These are phyloP conservation scores for Arabidopsis thaliana DNA, from an alignment of 345 rosid species.

Conservation along the genomic window TAIR10.1 NC_003070.9:26229001-26229500, in stretches of 20 bases:
- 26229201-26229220: conserved; percentile 19
- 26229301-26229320: conserved; percentile 30
- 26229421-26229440: conserved; percentile 15
- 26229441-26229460: conserved; percentile 19
- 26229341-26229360: conserved; percentile 8
- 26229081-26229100: neutral
- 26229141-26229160: conserved; percentile 21
- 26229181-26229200: conserved; percentile 17
- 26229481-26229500: conserved; percentile 27
- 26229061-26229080: conserved; percentile 27
- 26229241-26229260: conserved; percentile 11
- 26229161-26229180: neutral
- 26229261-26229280: conserved; percentile 28
- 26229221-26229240: conserved; percentile 19
- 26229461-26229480: neutral
- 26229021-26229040: conserved; percentile 5
- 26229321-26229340: conserved; percentile 26
- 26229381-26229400: conserved; percentile 16
- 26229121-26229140: neutral
- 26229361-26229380: conserved; percentile 18
- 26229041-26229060: neutral
- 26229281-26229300: conserved; percentile 29
- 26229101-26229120: conserved; percentile 27
- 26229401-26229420: conserved; percentile 18
- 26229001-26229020: conserved; percentile 8